Conservation (phyloP, 192 early-diverging fungal genomes). For the Backusella tarrabulga region DNA sequence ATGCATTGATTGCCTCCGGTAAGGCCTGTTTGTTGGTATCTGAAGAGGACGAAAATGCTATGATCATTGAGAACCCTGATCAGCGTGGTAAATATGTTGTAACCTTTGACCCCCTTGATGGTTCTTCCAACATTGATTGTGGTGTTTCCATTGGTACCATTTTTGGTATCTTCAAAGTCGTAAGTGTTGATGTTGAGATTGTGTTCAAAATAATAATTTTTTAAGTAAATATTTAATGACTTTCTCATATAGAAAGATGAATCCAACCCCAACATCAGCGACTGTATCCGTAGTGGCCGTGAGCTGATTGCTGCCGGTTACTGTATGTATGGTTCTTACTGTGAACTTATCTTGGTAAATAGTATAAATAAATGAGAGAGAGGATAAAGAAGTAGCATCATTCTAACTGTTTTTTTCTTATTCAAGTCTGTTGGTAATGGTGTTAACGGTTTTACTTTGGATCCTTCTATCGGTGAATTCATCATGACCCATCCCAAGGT, state of each 20-base stretch:
- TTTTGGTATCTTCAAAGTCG: constrained; percentile 95
- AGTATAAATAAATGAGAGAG: not conserved
- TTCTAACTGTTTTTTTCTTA: not conserved
- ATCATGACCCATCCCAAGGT: constrained; percentile 95
- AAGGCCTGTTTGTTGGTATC: constrained; percentile 94
- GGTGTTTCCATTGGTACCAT: constrained; percentile 99
- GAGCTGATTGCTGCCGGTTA: constrained; percentile 95
- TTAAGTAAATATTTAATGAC: not conserved
- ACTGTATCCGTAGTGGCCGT: constrained; percentile 85
- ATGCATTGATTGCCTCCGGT: constrained; percentile 84
- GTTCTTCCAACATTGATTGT: constrained; percentile 97
- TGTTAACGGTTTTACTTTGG: constrained; percentile 96
- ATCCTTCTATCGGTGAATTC: constrained; percentile 96
- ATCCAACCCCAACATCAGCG: constrained; percentile 56
- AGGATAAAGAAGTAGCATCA: not conserved
- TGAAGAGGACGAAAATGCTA: constrained; percentile 95
- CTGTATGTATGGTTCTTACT: constrained; percentile 96
- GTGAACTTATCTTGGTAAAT: constrained; percentile 66
- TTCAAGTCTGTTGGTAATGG: constrained; percentile 67
- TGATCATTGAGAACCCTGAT: constrained; percentile 72
- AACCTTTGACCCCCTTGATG: constrained; percentile 97
- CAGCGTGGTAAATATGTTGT: constrained; percentile 90
- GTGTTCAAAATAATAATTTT: not conserved
- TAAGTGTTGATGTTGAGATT: constrained; percentile 35
- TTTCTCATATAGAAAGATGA: constrained; percentile 30